phyloP scores from a whole-genome alignment of 164 flowering plant species.

The Dillenia turbinata region DNA sequence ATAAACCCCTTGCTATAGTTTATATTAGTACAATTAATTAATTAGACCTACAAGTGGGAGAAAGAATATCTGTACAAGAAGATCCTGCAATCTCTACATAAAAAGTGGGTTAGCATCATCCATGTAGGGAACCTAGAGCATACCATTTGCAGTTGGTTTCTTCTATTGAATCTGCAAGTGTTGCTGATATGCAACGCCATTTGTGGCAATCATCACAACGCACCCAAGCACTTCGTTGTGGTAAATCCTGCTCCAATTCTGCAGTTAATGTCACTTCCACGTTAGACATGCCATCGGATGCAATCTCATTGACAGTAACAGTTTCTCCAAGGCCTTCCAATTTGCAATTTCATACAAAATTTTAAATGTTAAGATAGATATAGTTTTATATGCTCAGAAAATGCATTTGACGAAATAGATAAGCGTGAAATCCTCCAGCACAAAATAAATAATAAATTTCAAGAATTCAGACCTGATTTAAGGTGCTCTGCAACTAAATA shows the following conservation, averaged over 20 bases:
- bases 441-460: no score
- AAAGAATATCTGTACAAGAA: no score
- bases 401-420: no score
- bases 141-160: slow-evolving; percentile 79
- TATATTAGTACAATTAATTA: background rate
- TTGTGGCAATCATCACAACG: slow-evolving; percentile 85
- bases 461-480: slow-evolving; percentile 20
- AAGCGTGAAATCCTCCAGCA: no score
- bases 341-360: slow-evolving; percentile 15
- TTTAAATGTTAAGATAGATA: no score
- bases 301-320: slow-evolving; percentile 6
- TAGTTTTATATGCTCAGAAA: no score
- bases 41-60: no score
- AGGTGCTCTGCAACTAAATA: slow-evolving; percentile 16
- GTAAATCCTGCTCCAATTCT: slow-evolving; percentile 18
- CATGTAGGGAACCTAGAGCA: background rate
- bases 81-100: no score
- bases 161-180: slow-evolving; percentile 68
- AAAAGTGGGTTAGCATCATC: no score
- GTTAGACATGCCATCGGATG: slow-evolving; percentile 15
- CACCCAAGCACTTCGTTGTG: slow-evolving; percentile 77
- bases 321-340: slow-evolving; percentile 21
- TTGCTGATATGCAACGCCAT: slow-evolving; percentile 88
- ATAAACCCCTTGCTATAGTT: background rate
- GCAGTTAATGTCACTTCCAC: slow-evolving; percentile 19